Base-by-base conservation (phyloP, 2,329 filamentous ascomycete genomes). In the Alternaria gaisen region DNA sequence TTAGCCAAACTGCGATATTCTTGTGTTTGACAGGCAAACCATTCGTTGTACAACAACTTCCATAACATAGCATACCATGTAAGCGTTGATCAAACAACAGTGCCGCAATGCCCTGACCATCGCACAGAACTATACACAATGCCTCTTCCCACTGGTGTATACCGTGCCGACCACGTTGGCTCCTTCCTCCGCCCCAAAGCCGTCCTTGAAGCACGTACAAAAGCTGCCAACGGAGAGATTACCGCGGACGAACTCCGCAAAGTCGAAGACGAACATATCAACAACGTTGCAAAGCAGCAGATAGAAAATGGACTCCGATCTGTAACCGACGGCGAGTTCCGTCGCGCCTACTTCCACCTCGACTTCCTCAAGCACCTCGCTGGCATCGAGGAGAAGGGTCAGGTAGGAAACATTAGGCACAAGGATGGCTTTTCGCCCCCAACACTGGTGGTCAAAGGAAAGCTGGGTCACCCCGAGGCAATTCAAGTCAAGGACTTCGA, bases 401-500 rank as follows among this genome's bases (percentile, higher is more conserved):
- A 82, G 56, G 78, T 82, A 9, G 82, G 83, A 55, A 69, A 75
- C 55, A 79, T 79, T 41, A 66, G 75, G 32, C 75, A 76, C 58
- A 72, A 72, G 58, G 72, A 78, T 65, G 84, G 84, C 60, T 83
- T 83, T 60, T 83, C 81, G 43, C 85, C 85, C n/a, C 85, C 85
- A 44, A 80, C 81, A 30, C 78, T 87, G 2, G 83, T 84, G 36
- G 85, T 87, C 41, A 83, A 82, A 36, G 85, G 83, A 60, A 86
- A 86, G 76, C 79, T 80, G 34, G 81, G 80, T 34, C 85, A 87
- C 73, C 82, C 83, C 16, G 79, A 82, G 57, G 76, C 83, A 5
- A 85, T 87, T 68, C 85, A 87, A 72, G 84, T 87, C 50, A 81
- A 84, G 61, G 85, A 87, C 76, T 87, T 83, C 79, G 75, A 80